Percentiles rank a stretch among this genome's conserved stretches.
These are phyloP conservation scores for Claviceps cyperi DNA, from an alignment of 2,329 filamentous ascomycete genomes.

Conservation along the genomic window DNA sequence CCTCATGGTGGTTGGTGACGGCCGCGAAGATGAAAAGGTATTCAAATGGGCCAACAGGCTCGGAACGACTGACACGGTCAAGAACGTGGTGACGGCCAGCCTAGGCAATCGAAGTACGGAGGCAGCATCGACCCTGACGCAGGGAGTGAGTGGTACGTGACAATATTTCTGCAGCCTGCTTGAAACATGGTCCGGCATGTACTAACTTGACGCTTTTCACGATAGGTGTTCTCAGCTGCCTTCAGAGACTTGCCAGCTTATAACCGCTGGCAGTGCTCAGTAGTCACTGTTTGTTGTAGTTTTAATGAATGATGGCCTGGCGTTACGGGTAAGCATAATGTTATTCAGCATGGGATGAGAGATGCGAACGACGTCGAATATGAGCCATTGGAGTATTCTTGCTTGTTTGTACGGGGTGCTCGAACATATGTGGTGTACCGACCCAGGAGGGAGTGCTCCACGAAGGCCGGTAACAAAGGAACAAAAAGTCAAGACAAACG, in stretches of 20 bases:
- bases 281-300: neutral
- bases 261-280: constrained; percentile 5
- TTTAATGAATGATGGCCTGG: neutral
- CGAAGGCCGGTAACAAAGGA: no score
- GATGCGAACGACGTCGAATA: neutral
- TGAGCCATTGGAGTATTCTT: neutral
- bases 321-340: neutral
- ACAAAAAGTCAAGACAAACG: no score
- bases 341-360: neutral
- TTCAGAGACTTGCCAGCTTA: constrained; percentile 25
- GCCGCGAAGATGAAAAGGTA: constrained; percentile 83
- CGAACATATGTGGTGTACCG: neutral
- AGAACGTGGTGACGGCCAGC: constrained; percentile 71
- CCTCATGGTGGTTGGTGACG: constrained; percentile 77
- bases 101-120: constrained; percentile 80
- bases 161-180: no score
- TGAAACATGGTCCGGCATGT: neutral
- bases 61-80: constrained; percentile 39
- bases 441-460: no score
- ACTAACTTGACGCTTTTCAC: constrained; percentile 1
- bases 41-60: constrained; percentile 88
- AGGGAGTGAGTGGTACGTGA: constrained; percentile 72
- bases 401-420: neutral
- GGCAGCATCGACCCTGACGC: constrained; percentile 70
- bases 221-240: constrained; percentile 27